Evolutionary conservation across 73 alveolate genomes (phyloP), one percentile per base, ranked within the genome.

Genomic region (Stentor coeruleus): DNA sequence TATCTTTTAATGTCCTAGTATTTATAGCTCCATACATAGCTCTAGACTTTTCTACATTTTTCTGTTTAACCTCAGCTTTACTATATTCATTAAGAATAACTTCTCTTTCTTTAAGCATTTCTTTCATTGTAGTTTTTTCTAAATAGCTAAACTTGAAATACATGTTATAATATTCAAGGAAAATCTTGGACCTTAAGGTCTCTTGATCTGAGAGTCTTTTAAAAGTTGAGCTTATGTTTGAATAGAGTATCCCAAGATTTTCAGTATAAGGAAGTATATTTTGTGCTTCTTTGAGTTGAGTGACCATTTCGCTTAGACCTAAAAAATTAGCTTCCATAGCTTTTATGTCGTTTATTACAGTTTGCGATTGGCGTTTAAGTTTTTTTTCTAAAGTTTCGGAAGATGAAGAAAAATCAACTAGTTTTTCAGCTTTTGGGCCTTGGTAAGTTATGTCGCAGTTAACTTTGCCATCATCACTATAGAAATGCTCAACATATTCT

Each of bases 41-140:
- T 20, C 66, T 49, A 20, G 20, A 49, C 66, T 49, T 49, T 11
- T 49, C 66, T 11, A 49, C 66, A 49, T 49, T 49, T 20, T 49
- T 49, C 66, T 49, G 6, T 49, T 49, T 49, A 6, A 49, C 28
- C 20, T 49, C 66, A 49, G 66, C 66, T 11, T 49, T 49, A 20
- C 28, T 49, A 20, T 49, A 49, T 20, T 49, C 66, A 49, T 49
- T 49, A 20, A 49, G 20, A 49, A 20, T 20, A 20, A 20, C 6
- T 49, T 49, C 66, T 49, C 66, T 49, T 49, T 49, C 66, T 49
- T 49, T 49, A 6, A 49, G 66, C 66, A 49, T 49, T 49, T 49
- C 66, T 49, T 49, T 49, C 66, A 49, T 49, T 49, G 20, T 20
- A 11, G 6, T 20, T 49, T 49, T 49, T 49, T 49, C 66, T 11